Conservation (phyloP, 1,284 basidiomycete species). For the Ceratobasidium sp. region DNA sequence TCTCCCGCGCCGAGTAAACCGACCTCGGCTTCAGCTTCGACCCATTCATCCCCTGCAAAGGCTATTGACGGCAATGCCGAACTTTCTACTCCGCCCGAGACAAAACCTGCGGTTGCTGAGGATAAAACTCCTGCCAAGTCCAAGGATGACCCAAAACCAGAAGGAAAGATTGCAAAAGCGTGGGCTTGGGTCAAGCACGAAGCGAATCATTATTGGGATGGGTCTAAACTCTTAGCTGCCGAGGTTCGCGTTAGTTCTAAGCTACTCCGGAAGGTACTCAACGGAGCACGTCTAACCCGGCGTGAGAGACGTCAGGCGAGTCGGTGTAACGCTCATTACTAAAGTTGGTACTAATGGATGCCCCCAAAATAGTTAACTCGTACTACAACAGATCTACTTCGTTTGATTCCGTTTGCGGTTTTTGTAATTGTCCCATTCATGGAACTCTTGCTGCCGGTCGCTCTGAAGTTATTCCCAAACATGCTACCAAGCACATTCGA, state of each 20-base stretch:
- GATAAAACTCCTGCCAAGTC: conserved; percentile 41
- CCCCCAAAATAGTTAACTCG: conserved; percentile 78
- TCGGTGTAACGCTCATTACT: conserved; percentile 9
- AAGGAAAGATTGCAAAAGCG: conserved; percentile 67
- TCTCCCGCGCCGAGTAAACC: conserved; percentile 28
- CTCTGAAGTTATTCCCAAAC: conserved; percentile 97
- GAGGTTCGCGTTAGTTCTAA: conserved; percentile 93
- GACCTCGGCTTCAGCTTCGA: not conserved
- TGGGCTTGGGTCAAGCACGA: conserved; percentile 98
- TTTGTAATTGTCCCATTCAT: conserved; percentile 98
- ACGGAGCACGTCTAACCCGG: conserved; percentile 92
- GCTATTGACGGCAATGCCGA: not conserved
- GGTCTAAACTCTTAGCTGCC: conserved; percentile 93
- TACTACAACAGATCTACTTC: conserved; percentile 92
- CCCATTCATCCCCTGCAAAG: not conserved
- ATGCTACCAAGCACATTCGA: conserved; percentile 99
- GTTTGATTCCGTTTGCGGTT: conserved; percentile 94
- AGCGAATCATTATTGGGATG: conserved; percentile 97
- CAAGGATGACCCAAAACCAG: conserved; percentile 60
- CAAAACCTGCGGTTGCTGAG: conserved; percentile 39
- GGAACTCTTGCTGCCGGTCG: conserved; percentile 97
- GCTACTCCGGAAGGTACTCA: conserved; percentile 92
- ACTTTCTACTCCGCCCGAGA: not conserved
- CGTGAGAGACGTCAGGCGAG: conserved; percentile 87
- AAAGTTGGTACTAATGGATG: not conserved